Conservation (phyloP, 1,284 basidiomycete species). For the Boletus semigastroideus region DNA sequence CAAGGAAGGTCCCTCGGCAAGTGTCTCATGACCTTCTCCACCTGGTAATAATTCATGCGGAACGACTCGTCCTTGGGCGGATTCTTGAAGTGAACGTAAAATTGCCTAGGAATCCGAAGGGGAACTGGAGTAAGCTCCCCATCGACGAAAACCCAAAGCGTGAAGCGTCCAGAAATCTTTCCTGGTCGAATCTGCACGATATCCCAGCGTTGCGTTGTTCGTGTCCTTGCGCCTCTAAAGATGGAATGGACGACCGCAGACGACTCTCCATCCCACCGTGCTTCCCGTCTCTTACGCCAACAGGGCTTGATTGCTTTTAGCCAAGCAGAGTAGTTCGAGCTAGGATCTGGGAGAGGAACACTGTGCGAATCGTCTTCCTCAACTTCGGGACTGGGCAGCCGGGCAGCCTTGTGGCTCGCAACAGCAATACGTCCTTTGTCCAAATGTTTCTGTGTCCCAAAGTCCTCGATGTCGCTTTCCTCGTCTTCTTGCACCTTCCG, state of each 20-base stretch:
- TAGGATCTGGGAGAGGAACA: constrained; percentile 56
- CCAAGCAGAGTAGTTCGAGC: constrained; percentile 75
- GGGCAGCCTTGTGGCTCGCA: constrained; percentile 50
- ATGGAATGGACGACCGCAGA: constrained; percentile 66
- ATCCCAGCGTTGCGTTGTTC: constrained; percentile 84
- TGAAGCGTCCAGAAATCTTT: constrained; percentile 80
- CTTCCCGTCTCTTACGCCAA: constrained; percentile 71
- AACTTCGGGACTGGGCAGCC: constrained; percentile 42
- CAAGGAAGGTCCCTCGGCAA: constrained; percentile 82
- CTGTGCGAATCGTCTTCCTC: constrained; percentile 33
- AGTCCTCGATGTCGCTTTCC: constrained; percentile 69
- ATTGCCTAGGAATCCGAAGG: constrained; percentile 85
- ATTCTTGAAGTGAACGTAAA: constrained; percentile 89
- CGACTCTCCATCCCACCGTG: constrained; percentile 41
- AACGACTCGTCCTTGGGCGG: constrained; percentile 64
- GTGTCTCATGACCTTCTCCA: constrained; percentile 74
- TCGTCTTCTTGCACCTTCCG: constrained; percentile 34
- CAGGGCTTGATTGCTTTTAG: constrained; percentile 76
- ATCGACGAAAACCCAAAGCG: constrained; percentile 88
- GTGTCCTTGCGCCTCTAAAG: constrained; percentile 72
- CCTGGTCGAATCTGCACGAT: constrained; percentile 87
- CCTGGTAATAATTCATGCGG: constrained; percentile 65
- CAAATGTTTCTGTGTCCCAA: constrained; percentile 38
- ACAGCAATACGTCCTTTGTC: constrained; percentile 52
- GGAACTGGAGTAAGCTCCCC: constrained; percentile 78